Base-by-base conservation (phyloP, 2,329 filamentous ascomycete genomes). In the Madurella mycetomatis region DNA sequence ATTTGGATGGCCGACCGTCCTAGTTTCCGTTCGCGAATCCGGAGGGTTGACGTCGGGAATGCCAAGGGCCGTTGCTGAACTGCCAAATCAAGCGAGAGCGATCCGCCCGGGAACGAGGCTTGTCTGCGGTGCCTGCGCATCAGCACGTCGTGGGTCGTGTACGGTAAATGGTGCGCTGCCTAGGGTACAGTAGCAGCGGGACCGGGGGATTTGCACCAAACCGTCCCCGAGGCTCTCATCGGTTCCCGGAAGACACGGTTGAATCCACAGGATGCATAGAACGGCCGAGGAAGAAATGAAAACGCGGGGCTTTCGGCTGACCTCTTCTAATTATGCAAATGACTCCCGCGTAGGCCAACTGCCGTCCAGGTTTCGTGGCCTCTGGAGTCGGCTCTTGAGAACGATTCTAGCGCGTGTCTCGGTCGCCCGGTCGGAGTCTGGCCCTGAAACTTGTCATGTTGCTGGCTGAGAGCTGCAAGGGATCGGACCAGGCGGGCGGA, bases 1-100 rank as follows among this genome's bases (percentile, higher is more conserved):
- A 53, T 45, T 52, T 41, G 55, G 54, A 41, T 30, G 51, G n/a
- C 31, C 17, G 30, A 42, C 44, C 39, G 44, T 30, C 9, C 11
- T 4, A 15, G 11, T 54, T 49, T 40, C 9, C 13, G 25, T 55
- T 47, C 30, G 30, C 34, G 32, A 18, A n/a, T 17, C 40, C 39
- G 19, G 18, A 46, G 16, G 16, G 55, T 51, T 51, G 49, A 56
- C 49, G 54, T 52, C 42, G 54, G 13, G 34, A 41, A 15, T 18
- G 54, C 54, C 54, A 52, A 56, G 54, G 32, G 43, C 25, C 17
- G 31, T 34, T 51, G 46, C 13, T 15, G 13, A 7, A 9, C 45
- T 42, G 16, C 40, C 17, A 18, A n/a, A 37, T 37, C 41, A 40
- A 40, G 49, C 49, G 37, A 46, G 34, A 19, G 9, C 16, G 42